Evolutionary conservation across 768 basidiomycete species (phyloP), one percentile per base, ranked within the genome.

Genomic region (Pleurotus ostreatus): DNA sequence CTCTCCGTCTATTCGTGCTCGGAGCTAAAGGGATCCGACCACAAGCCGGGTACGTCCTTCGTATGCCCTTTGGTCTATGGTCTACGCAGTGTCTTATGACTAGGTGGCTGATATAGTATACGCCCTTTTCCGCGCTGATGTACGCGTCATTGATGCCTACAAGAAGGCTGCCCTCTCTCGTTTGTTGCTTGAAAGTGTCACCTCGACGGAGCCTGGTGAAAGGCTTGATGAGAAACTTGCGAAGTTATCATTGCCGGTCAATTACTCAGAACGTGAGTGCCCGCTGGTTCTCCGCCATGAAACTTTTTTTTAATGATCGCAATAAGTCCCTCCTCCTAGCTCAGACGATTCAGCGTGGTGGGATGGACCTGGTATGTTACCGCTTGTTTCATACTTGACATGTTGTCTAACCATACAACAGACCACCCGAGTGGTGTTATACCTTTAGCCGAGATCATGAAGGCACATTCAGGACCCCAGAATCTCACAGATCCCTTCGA

Each of bases 1-100:
- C 76, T 94, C 46, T 75, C 81, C 0, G 79, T 84, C 7, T 99
- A 99, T 69, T 85, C 86, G 16, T 78, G 94, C 57, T 88, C 92
- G 5, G 92, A 96, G 62, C 72, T 99, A 56, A 78, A 77, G 64
- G 84, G 89, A n/a, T 99, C 97, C 5, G 97, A 99, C 73, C 97
- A 99, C 67, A 86, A 89, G 66, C 97, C 97, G 68, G 92, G 93
- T 87, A 59, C 52, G 73, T 60, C 49, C 20, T 52, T 34, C 2
- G 41, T 13, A 40, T 22, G 44, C 51, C n/a, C 37, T 16, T 57
- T 16, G 25, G 18, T 57, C 37, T 40, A 46, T 16, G 25, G 18
- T 57, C 37, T 40, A 46, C 56, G 52, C 8, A 41, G 30, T 57
- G n/a, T 40, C 23, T 25, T 44, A 41, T 11, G 30, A 34, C 40